These are phyloP conservation scores for Blastocystis sp. DNA, from an alignment of 352 stramenopile species.

Conservation along the genomic window DNA sequence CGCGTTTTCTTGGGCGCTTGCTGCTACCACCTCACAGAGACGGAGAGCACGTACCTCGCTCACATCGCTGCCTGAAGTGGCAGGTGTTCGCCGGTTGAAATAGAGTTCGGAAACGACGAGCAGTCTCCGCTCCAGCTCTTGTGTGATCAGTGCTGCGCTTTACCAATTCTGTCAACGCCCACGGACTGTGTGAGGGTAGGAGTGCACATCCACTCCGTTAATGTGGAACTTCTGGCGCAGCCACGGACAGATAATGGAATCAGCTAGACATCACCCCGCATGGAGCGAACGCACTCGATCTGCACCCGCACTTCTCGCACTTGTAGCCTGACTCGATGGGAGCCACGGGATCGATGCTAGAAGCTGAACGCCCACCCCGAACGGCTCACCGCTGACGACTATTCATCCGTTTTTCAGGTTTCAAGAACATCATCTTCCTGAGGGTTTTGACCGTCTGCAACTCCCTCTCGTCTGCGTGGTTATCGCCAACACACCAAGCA, in stretches of 20 bases:
- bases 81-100: slow-evolving; percentile 22
- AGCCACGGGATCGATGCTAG: slow-evolving; percentile 6
- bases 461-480: slow-evolving; percentile 45
- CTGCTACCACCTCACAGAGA: neutral
- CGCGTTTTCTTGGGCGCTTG: slow-evolving; percentile 15
- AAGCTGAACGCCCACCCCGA: neutral
- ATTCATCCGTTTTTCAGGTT: slow-evolving; percentile 59
- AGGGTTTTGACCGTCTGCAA: slow-evolving; percentile 16
- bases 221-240: slow-evolving; percentile 44
- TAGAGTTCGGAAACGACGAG: slow-evolving; percentile 49
- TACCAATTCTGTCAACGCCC: neutral
- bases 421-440: slow-evolving; percentile 44
- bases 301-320: slow-evolving; percentile 64
- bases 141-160: slow-evolving; percentile 2
- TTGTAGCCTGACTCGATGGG: slow-evolving; percentile 26
- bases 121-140: slow-evolving; percentile 36
- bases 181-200: slow-evolving; percentile 54
- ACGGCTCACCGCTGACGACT: slow-evolving; percentile 37
- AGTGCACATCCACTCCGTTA: slow-evolving; percentile 45
- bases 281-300: neutral
- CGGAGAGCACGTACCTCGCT: neutral
- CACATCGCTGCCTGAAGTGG: neutral
- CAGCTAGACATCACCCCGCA: neutral
- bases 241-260: slow-evolving; percentile 51
- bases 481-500: neutral